A percentile compares a stretch with the other conserved stretches of the same genome.
Conservation (phyloP, 78 protist genomes). For the Parvularia atlantis region DNA sequence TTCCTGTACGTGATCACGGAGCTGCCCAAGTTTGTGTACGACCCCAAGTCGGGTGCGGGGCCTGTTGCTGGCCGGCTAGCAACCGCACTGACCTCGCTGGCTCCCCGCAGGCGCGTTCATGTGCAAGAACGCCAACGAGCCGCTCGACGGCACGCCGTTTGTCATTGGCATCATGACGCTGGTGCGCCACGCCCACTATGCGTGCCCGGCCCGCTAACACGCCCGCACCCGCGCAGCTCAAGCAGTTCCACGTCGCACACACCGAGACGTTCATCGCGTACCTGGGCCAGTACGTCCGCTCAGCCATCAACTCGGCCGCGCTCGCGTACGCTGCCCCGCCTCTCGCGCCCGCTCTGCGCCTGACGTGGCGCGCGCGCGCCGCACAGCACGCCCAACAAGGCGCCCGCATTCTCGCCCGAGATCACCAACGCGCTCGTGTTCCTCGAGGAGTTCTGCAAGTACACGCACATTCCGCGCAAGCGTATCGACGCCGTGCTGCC, state of each 20-base stretch:
- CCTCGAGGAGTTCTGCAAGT: too few species aligned
- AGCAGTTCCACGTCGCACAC: slow-evolving; percentile 72
- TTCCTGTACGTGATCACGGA: slow-evolving; percentile 33
- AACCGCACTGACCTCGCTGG: not conserved
- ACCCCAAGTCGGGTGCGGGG: not conserved
- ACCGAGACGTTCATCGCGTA: slow-evolving; percentile 37
- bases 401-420: too few species aligned
- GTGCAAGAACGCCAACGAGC: slow-evolving; percentile 14
- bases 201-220: too few species aligned
- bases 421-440: too few species aligned
- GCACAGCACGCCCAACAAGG: too few species aligned
- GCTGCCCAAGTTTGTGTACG: not conserved
- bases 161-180: slow-evolving; percentile 75
- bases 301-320: slow-evolving; percentile 36
- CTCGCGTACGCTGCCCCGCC: too few species aligned
- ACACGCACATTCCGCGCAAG: too few species aligned
- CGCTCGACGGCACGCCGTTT: slow-evolving; percentile 64
- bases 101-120: slow-evolving; percentile 10
- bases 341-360: too few species aligned
- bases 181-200: not conserved
- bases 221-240: slow-evolving; percentile 13
- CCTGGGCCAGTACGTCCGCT: slow-evolving; percentile 70
- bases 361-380: too few species aligned
- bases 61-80: not conserved
- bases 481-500: too few species aligned